Percentiles rank a stretch among this genome's conserved stretches.
These are phyloP conservation scores for Paraphysoderma sedebokerense DNA, from an alignment of 371 early-diverging fungal species.

Conservation along the genomic window DNA sequence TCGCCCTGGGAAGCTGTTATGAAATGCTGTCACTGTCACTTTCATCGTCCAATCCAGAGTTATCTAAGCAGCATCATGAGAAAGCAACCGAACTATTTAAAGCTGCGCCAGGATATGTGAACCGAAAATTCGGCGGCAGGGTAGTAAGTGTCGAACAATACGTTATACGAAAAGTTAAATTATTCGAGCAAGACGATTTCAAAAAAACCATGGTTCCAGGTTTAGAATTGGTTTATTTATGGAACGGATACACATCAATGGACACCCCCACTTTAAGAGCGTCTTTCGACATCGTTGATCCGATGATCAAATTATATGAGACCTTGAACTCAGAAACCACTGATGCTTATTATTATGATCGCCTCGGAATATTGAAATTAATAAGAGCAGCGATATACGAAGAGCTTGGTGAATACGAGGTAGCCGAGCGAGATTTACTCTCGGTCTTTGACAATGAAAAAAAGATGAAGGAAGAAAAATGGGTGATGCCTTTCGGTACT, in stretches of 20 bases:
- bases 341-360: neutral
- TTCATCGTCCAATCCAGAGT: too few relatives aligned
- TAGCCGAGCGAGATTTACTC: neutral
- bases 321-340: too few relatives aligned
- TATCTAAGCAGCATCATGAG: neutral
- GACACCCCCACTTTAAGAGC: neutral
- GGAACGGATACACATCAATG: neutral
- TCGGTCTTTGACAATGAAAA: neutral
- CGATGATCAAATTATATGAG: neutral
- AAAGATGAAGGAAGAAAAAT: too few relatives aligned
- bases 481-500: neutral
- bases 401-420: neutral
- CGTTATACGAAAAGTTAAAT: neutral
- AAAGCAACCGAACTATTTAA: neutral
- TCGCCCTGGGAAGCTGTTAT: neutral
- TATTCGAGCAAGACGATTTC: neutral
- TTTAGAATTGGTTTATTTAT: neutral
- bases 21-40: too few relatives aligned
- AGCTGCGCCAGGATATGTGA: neutral
- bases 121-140: neutral
- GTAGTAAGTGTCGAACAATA: neutral
- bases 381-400: neutral
- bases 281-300: neutral
- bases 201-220: neutral
- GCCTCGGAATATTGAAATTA: neutral